phyloP scores from a whole-genome alignment of 148 eudicot species.

The Nyssa sinensis region DNA sequence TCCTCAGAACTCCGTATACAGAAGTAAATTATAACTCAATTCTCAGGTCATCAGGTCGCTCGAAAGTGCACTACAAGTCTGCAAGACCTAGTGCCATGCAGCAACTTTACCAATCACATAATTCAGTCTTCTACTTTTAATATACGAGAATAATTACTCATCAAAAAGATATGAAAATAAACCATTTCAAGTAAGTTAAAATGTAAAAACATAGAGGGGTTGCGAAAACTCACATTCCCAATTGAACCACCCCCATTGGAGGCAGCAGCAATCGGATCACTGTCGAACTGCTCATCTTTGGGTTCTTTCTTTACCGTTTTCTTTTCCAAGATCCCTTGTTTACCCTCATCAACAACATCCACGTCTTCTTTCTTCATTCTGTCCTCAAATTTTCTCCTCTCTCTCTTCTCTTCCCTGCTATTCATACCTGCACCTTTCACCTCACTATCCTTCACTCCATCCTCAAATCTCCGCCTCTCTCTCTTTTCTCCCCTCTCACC shows the following conservation, averaged over 20 bases:
- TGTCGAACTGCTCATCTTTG: conserved; percentile 17
- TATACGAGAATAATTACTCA: no score
- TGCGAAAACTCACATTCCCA: conserved; percentile 57
- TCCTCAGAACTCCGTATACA: no score
- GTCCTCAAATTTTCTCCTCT: conserved; percentile 41
- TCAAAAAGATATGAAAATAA: not conserved
- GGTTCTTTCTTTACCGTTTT: conserved; percentile 25
- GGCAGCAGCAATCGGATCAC: conserved; percentile 9
- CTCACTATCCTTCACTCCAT: conserved; percentile 18
- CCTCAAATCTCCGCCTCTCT: conserved; percentile 41
- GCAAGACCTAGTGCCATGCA: not conserved
- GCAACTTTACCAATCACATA: not conserved
- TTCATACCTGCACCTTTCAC: conserved; percentile 4
- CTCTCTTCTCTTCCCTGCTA: conserved; percentile 26
- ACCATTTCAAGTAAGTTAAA: not conserved
- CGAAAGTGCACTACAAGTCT: not conserved
- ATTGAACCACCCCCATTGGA: conserved; percentile 32
- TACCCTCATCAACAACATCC: conserved; percentile 23
- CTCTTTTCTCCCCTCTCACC: conserved; percentile 28
- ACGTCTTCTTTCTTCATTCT: conserved; percentile 31
- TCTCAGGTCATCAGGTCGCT: no score
- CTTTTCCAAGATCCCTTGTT: conserved; percentile 24
- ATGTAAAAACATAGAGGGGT: not conserved
- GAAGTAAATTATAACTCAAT: no score
- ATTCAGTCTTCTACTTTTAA: not conserved